These are phyloP conservation scores for Craspedostauros australis DNA, from an alignment of 108 stramenopile genomes.

Conservation along the genomic window DNA sequence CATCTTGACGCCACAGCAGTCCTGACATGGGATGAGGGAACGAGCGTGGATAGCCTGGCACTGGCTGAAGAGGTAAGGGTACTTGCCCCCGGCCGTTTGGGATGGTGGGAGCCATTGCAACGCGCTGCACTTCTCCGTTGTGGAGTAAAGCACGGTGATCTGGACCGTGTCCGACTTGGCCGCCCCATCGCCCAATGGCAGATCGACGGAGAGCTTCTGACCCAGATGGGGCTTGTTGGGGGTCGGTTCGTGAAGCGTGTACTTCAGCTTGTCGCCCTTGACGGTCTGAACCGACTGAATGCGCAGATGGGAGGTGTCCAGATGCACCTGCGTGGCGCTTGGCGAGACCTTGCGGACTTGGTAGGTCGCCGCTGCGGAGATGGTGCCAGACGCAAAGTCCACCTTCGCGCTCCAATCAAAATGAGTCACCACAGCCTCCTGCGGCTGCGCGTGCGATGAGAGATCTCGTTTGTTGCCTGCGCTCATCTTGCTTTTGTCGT, in stretches of 20 bases:
- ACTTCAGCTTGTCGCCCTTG: slow-evolving; percentile 34
- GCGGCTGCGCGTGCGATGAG: slow-evolving; percentile 59
- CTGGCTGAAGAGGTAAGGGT: slow-evolving; percentile 97
- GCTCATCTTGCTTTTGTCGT: too few relatives aligned
- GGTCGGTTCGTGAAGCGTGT: slow-evolving; percentile 23
- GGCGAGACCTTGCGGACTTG: slow-evolving; percentile 22
- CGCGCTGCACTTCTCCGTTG: slow-evolving; percentile 65
- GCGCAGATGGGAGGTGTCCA: slow-evolving; percentile 63
- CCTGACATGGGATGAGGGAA: slow-evolving; percentile 91
- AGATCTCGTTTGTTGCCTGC: too few relatives aligned
- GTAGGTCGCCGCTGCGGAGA: slow-evolving; percentile 64
- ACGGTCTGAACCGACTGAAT: slow-evolving; percentile 33
- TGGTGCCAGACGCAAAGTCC: slow-evolving; percentile 44
- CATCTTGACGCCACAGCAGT: slow-evolving; percentile 81
- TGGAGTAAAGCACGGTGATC: slow-evolving; percentile 72
- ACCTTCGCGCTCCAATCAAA: slow-evolving; percentile 54
- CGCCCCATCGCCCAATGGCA: slow-evolving; percentile 13
- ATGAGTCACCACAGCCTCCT: slow-evolving; percentile 53
- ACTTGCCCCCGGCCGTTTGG: slow-evolving; percentile 88
- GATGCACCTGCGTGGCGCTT: slow-evolving; percentile 9
- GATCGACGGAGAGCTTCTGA: slow-evolving; percentile 36
- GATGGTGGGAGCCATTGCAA: slow-evolving; percentile 91
- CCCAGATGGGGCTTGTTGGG: slow-evolving; percentile 44
- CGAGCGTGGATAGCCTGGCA: slow-evolving; percentile 97
- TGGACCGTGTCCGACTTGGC: neutral